Base-by-base conservation (phyloP, 2,329 filamentous ascomycete species). In the Pestalotiopsis sp. region DNA sequence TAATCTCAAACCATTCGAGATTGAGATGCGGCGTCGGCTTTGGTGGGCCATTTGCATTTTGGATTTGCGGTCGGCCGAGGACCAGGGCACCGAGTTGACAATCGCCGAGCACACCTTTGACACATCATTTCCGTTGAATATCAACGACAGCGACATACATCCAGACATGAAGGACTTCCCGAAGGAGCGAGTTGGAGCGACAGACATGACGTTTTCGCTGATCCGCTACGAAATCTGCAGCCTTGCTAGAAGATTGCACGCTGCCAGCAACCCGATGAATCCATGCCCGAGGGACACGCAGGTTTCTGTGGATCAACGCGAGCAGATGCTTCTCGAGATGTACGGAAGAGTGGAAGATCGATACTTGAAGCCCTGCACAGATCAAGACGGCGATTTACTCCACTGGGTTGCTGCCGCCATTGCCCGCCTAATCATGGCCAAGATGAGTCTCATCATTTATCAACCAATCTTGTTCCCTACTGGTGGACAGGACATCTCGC, bases 11-110 rank as follows among this genome's bases (percentile, higher is more conserved):
- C 86, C 87, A 0, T 91, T 90, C 68, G 87, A 92, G 61, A 82
- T 86, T 6, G 89, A 92, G 73, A 88, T 91, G 78, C 84, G 90
- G 20, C 83, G 90, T 4, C 82, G 90, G 1, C 75, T 91, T 0
- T 92, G 90, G 83, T 91, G 89, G 85, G 83, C 85, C 23, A 81
- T 92, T 2, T 83, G 86, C 58, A 83, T 89, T 4, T 75, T 91
- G 1, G 90, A 92, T 70, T 80, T 87, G 9, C 83, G 87, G n/a
- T 84, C 86, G 0, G 86, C 89, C 3, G 88, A 90, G 70, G 86
- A 90, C 36, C 86, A 89, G 58, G 89, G 88, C 1, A 85, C 83
- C 2, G 85, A 84, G 23, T 76, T 87, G 20, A 83, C 80, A 1
- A 83, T 89, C 1, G 75, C 81, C 1, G 78, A 82, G 13, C 76